Conservation (phyloP, 1,284 basidiomycete genomes). For the Rhodotorula sp. region DNA sequence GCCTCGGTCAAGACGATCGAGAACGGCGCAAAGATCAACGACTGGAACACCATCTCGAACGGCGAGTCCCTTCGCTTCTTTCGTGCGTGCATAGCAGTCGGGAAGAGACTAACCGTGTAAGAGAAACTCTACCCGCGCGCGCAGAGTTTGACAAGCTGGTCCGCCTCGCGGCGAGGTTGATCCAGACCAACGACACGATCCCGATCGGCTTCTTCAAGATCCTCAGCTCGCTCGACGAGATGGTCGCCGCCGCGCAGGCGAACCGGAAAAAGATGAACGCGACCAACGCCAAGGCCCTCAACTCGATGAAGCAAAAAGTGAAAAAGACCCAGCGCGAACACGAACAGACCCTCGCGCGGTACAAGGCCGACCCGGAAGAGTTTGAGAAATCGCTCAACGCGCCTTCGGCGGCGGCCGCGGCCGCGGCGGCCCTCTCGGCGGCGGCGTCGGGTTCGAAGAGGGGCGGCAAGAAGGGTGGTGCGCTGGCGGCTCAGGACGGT, state of each 20-base stretch:
- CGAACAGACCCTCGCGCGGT: constrained; percentile 75
- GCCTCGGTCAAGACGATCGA: constrained; percentile 84
- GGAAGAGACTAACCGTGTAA: no score
- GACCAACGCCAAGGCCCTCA: constrained; percentile 87
- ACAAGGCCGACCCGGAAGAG: constrained; percentile 76
- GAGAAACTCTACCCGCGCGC: background rate
- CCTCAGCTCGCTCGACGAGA: constrained; percentile 71
- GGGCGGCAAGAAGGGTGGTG: constrained; percentile 42
- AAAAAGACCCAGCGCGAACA: constrained; percentile 89
- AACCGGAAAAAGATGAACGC: constrained; percentile 96
- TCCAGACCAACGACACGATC: constrained; percentile 71
- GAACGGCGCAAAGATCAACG: constrained; percentile 91
- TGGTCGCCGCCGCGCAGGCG: constrained; percentile 65
- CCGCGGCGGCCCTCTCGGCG: constrained; percentile 20
- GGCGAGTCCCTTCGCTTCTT: no score
- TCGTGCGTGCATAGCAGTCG: no score
- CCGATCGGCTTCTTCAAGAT: constrained; percentile 83
- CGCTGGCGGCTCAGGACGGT: constrained; percentile 55
- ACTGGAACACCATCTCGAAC: constrained; percentile 89
- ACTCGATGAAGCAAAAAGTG: constrained; percentile 94
- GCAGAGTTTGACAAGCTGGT: constrained; percentile 93
- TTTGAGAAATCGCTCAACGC: constrained; percentile 72
- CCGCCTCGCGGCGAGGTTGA: constrained; percentile 74
- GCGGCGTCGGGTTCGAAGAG: constrained; percentile 53
- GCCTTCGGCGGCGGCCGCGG: constrained; percentile 52